Percentiles rank a stretch among this genome's conserved stretches.
Conservation (phyloP, 1,139 yeast species). For the Geotrichum klebahnii region DNA sequence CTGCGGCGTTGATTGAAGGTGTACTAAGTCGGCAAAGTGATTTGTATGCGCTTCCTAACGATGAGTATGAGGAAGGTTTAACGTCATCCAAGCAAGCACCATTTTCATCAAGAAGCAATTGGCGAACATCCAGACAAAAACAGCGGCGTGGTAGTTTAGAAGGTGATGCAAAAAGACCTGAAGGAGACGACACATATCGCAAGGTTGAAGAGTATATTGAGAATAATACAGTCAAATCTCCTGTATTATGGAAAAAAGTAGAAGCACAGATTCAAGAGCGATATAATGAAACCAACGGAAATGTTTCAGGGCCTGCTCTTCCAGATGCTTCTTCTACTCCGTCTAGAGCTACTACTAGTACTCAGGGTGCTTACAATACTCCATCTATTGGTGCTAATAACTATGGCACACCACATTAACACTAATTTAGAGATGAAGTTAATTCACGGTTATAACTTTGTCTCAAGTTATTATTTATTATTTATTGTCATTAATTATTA, state of each 20-base stretch:
- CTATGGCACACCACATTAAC: no score
- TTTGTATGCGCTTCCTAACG: slow-evolving; percentile 16
- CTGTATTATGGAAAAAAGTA: slow-evolving; percentile 23
- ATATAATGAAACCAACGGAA: neutral
- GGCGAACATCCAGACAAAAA: neutral
- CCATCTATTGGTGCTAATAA: neutral
- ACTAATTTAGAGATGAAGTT: no score
- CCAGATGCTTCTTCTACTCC: neutral
- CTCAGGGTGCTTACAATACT: neutral
- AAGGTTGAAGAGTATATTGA: slow-evolving; percentile 25
- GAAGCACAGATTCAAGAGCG: slow-evolving; percentile 22
- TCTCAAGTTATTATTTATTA: no score
- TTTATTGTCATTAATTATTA: no score
- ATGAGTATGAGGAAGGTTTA: neutral
- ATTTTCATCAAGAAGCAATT: neutral
- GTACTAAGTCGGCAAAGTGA: slow-evolving; percentile 28
- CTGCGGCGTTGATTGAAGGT: slow-evolving; percentile 36
- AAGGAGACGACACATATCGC: slow-evolving; percentile 24
- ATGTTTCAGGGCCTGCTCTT: neutral
- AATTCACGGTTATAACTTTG: no score
- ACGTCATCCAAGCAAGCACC: slow-evolving; percentile 1
- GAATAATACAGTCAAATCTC: slow-evolving; percentile 23
- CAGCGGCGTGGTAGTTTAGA: neutral
- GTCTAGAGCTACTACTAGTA: neutral
- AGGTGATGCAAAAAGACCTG: slow-evolving; percentile 15